phyloP scores from a whole-genome alignment of 148 eudicot species.

The Chenopodium album region DNA sequence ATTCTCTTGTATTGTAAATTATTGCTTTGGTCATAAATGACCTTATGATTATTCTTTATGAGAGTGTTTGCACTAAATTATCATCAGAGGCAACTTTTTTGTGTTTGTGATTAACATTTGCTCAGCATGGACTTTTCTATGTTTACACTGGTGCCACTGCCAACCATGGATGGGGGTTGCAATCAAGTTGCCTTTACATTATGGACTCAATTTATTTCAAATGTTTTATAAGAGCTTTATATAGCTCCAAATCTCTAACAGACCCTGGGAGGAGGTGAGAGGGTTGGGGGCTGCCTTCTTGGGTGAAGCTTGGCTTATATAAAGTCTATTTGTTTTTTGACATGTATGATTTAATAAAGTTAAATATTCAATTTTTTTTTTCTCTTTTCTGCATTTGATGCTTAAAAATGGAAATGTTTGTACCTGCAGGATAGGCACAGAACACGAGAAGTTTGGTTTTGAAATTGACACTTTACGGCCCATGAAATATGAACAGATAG shows the following conservation, averaged over 20 bases:
- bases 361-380: neutral
- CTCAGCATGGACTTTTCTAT: no score
- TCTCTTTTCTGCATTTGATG: neutral
- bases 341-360: neutral
- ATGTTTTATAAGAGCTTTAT: neutral
- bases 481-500: constrained; percentile 86
- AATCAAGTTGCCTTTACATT: neutral
- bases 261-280: neutral
- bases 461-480: constrained; percentile 77
- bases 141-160: neutral
- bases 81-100: neutral
- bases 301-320: neutral
- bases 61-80: neutral
- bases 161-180: neutral
- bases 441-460: constrained; percentile 98
- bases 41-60: neutral
- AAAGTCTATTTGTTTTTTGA: neutral
- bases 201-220: no score
- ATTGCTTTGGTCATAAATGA: neutral
- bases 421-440: constrained; percentile 89
- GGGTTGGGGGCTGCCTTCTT: neutral
- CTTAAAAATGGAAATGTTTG: neutral
- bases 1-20: neutral
- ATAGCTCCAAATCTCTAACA: neutral
- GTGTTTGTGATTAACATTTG: neutral